phyloP scores from a whole-genome alignment of 2,329 filamentous ascomycete genomes.

The Aureobasidium sp. region DNA sequence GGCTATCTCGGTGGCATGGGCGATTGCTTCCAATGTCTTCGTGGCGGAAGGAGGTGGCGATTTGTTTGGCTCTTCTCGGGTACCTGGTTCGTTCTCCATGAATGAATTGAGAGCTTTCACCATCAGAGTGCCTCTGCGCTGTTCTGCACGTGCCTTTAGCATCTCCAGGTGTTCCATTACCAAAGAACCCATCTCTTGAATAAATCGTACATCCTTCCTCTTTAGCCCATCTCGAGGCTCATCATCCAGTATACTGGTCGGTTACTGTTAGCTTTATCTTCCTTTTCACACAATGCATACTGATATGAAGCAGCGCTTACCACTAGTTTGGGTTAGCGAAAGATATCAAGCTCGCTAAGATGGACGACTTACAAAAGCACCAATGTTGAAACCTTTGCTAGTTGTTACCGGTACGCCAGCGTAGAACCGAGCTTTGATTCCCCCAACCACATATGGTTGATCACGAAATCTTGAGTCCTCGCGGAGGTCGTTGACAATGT shows the following conservation, averaged over 20 bases:
- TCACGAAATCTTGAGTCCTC: constrained; percentile 25
- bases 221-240: constrained; percentile 47
- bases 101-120: constrained; percentile 48
- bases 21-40: constrained; percentile 3
- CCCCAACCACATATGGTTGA: constrained; percentile 23
- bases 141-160: constrained; percentile 46
- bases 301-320: neutral
- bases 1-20: neutral
- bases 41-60: constrained; percentile 15
- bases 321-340: neutral
- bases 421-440: constrained; percentile 20
- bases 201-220: constrained; percentile 44
- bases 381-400: constrained; percentile 50
- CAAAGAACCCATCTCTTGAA: constrained; percentile 48
- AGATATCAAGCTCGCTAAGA: neutral
- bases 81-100: constrained; percentile 25
- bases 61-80: constrained; percentile 19
- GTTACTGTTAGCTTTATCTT: neutral
- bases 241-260: constrained; percentile 46
- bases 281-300: too few species aligned
- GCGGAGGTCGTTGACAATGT: constrained; percentile 27
- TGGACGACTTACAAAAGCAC: constrained; percentile 40
- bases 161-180: constrained; percentile 57
- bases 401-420: constrained; percentile 52
- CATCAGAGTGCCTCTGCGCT: constrained; percentile 47